Percentiles rank a stretch among this genome's conserved stretches.
Evolutionary conservation across 1,139 yeast genomes (phyloP).

Genomic region (Suhomyces maxii): DNA sequence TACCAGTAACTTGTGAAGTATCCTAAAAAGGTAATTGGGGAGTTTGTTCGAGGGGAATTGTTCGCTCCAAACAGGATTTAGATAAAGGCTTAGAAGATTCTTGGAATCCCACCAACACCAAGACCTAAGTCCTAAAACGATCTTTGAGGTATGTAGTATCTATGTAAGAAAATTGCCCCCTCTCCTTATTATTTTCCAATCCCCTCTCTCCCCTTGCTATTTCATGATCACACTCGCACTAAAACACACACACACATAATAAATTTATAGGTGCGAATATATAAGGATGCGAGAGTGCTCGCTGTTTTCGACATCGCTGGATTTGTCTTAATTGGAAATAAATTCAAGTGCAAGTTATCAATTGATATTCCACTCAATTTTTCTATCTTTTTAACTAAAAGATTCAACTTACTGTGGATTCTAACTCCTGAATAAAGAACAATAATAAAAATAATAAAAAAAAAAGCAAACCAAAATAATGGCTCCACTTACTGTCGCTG

Average conservation of each 20-base stretch:
- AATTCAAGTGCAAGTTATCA: neutral
- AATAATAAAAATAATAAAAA: neutral
- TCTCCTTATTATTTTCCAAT: neutral
- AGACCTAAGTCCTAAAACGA: neutral
- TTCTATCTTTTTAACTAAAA: neutral
- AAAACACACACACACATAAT: neutral
- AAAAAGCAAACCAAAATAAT: slow-evolving; percentile 17
- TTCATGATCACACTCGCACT: slow-evolving; percentile 9
- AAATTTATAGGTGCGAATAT: slow-evolving; percentile 2
- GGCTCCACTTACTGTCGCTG: slow-evolving; percentile 57
- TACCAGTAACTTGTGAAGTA: neutral
- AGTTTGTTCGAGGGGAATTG: neutral
- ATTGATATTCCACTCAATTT: neutral
- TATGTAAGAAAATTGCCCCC: neutral
- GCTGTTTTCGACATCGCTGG: slow-evolving; percentile 6
- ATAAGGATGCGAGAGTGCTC: slow-evolving; percentile 7
- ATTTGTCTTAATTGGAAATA: neutral
- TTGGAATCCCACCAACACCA: no score
- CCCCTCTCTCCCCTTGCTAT: slow-evolving; percentile 6
- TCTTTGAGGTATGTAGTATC: neutral
- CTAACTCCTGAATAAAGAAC: no score
- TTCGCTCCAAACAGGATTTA: neutral
- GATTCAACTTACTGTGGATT: neutral
- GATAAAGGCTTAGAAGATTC: no score
- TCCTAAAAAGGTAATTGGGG: neutral